Evolutionary conservation across 805 yeast genomes (phyloP).

Genomic region (Candida berthetii): DNA sequence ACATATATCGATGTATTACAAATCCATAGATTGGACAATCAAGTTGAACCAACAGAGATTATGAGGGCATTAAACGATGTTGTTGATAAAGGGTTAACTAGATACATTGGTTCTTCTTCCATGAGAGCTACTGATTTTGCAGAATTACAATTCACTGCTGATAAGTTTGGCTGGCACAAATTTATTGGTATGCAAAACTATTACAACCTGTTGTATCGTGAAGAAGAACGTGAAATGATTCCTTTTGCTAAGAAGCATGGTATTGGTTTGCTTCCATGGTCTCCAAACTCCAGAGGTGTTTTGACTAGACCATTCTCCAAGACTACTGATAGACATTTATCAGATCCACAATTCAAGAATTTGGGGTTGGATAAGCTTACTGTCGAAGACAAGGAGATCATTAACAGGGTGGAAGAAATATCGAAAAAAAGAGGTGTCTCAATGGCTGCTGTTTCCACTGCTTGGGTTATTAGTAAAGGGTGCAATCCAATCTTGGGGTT

Average conservation of each 20-base stretch:
- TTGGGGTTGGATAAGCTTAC: conserved; percentile 7
- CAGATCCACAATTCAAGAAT: conserved; percentile 2
- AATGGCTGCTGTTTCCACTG: conserved; percentile 47
- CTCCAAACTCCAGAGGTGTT: conserved; percentile 49
- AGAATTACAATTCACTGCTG: conserved; percentile 48
- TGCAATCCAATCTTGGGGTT: conserved; percentile 47
- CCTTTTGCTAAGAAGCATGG: conserved; percentile 42
- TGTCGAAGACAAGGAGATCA: conserved; percentile 24
- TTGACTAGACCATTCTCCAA: conserved; percentile 36
- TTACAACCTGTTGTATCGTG: conserved; percentile 48
- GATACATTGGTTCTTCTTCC: conserved; percentile 59
- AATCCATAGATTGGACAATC: conserved; percentile 44
- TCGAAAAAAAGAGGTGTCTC: conserved; percentile 36
- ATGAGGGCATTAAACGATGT: conserved; percentile 49
- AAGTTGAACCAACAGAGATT: conserved; percentile 42
- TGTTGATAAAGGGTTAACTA: conserved; percentile 35
- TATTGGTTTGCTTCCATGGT: conserved; percentile 53
- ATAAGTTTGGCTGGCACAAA: conserved; percentile 47
- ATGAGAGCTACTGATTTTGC: conserved; percentile 52
- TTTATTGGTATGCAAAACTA: conserved; percentile 55
- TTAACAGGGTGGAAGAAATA: conserved; percentile 43
- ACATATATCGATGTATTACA: conserved; percentile 42
- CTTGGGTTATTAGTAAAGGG: conserved; percentile 46
- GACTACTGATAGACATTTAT: conserved; percentile 4
- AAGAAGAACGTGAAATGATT: conserved; percentile 56